A percentile compares a stretch with the other conserved stretches of the same genome.
phyloP scores from a whole-genome alignment of 192 early-diverging fungal genomes.

The Spizellomyces sp. region DNA sequence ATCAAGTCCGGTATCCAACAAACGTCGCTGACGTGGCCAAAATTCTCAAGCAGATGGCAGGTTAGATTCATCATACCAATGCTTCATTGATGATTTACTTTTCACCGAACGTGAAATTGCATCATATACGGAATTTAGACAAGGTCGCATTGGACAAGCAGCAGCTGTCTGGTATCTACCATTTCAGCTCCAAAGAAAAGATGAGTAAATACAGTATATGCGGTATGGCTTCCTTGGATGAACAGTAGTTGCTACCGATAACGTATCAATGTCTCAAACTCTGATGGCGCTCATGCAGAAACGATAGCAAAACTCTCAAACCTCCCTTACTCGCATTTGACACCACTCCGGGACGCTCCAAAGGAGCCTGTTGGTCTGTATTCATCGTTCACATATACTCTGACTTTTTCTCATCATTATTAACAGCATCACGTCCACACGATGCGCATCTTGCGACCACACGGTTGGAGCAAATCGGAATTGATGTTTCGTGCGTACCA shows the following conservation, averaged over 20 bases:
- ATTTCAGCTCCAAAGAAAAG: slow-evolving; percentile 62
- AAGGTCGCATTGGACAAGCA: slow-evolving; percentile 11
- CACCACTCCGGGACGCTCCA: slow-evolving; percentile 34
- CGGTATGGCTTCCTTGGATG: slow-evolving; percentile 41
- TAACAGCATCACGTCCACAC: slow-evolving; percentile 61
- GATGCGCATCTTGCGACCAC: slow-evolving; percentile 67
- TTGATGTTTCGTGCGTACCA: slow-evolving; percentile 47
- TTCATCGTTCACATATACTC: neutral
- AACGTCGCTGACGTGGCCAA: slow-evolving; percentile 75
- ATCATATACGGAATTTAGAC: neutral
- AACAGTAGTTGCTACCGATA: neutral
- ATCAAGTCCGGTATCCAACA: slow-evolving; percentile 77
- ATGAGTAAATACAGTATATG: slow-evolving; percentile 76
- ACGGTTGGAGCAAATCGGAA: slow-evolving; percentile 58
- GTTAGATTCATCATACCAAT: slow-evolving; percentile 29
- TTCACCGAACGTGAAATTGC: too few species aligned
- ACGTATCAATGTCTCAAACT: neutral
- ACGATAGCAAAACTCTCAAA: slow-evolving; percentile 52
- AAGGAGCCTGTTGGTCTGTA: slow-evolving; percentile 22
- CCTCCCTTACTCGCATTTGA: slow-evolving; percentile 53
- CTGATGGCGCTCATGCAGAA: slow-evolving; percentile 31
- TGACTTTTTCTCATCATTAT: neutral
- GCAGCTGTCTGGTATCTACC: slow-evolving; percentile 55
- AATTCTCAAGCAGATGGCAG: slow-evolving; percentile 64
- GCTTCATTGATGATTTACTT: too few species aligned